phyloP scores from a whole-genome alignment of 2,329 filamentous ascomycete species.

The Fusarium papillatum region DNA sequence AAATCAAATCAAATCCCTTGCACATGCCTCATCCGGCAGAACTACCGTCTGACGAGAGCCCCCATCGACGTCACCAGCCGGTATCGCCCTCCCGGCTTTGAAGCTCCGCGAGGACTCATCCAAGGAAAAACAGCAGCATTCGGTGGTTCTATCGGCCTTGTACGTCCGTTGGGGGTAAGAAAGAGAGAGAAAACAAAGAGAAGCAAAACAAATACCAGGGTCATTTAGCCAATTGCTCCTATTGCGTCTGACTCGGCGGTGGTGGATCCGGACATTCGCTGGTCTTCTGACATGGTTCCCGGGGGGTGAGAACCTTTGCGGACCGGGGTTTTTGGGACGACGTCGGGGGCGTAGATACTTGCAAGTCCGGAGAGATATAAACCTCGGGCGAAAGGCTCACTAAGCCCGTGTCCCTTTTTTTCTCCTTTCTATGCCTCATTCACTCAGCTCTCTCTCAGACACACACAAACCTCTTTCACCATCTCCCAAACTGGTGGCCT shows the following conservation, averaged over 20 bases:
- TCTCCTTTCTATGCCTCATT: not conserved
- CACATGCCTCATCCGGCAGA: not conserved
- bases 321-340: slow-evolving; percentile 25
- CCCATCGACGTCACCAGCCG: slow-evolving; percentile 8
- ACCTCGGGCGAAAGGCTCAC: not conserved
- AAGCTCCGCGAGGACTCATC: not conserved
- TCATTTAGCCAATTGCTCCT: slow-evolving; percentile 20
- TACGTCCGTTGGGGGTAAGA: slow-evolving; percentile 1
- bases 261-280: slow-evolving; percentile 3
- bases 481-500: not conserved
- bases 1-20: not conserved
- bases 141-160: slow-evolving; percentile 5
- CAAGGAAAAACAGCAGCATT: slow-evolving; percentile 24
- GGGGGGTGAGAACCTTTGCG: slow-evolving; percentile 35
- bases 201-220: not conserved
- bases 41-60: not conserved
- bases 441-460: not conserved
- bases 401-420: slow-evolving; percentile 1
- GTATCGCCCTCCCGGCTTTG: not conserved
- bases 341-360: slow-evolving; percentile 22
- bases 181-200: not conserved
- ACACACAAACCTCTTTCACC: not conserved
- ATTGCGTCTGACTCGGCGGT: slow-evolving; percentile 5
- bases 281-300: slow-evolving; percentile 20
- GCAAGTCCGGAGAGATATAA: slow-evolving; percentile 9